Evolutionary conservation across 495 filamentous ascomycete genomes (phyloP).

Genomic region (Penicillium crystallinum): DNA sequence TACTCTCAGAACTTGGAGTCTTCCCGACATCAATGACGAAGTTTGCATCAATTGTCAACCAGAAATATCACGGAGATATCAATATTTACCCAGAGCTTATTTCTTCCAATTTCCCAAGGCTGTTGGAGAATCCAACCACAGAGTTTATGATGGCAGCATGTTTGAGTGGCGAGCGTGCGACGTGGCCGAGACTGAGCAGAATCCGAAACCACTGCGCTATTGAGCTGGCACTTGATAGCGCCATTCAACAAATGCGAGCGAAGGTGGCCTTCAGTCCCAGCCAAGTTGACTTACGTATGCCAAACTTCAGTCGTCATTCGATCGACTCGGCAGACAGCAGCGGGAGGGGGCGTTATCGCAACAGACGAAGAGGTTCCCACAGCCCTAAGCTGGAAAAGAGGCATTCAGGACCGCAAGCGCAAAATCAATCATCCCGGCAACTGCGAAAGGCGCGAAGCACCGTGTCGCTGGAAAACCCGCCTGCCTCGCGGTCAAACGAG

Average conservation of each 20-base stretch:
- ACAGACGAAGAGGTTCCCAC: conserved; percentile 31
- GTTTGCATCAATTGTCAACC: conserved; percentile 70
- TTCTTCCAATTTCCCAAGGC: conserved; percentile 65
- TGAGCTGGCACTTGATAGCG: conserved; percentile 78
- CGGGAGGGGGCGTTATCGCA: conserved; percentile 17
- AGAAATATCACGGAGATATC: conserved; percentile 93
- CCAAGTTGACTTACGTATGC: conserved; percentile 52
- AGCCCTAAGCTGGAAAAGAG: conserved; percentile 29
- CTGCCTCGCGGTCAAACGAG: conserved; percentile 9
- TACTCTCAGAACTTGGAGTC: conserved; percentile 75
- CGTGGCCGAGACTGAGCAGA: conserved; percentile 82
- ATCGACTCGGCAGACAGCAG: conserved; percentile 20
- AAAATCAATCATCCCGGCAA: conserved; percentile 8
- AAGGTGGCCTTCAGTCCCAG: conserved; percentile 75
- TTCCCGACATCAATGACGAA: conserved; percentile 80
- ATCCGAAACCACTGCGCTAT: conserved; percentile 80
- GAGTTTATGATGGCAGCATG: conserved; percentile 83
- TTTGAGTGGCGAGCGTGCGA: conserved; percentile 73
- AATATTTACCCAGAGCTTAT: conserved; percentile 82
- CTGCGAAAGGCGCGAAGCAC: conserved; percentile 33
- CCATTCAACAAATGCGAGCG: conserved; percentile 69
- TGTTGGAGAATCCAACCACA: conserved; percentile 79
- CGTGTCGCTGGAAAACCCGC: conserved; percentile 26
- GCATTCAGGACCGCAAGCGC: conserved; percentile 10
- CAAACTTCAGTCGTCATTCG: conserved; percentile 13